A percentile compares a stretch with the other conserved stretches of the same genome.
phyloP scores from a whole-genome alignment of 2,329 filamentous ascomycete species.

The Cordyceps cicadae region DNA sequence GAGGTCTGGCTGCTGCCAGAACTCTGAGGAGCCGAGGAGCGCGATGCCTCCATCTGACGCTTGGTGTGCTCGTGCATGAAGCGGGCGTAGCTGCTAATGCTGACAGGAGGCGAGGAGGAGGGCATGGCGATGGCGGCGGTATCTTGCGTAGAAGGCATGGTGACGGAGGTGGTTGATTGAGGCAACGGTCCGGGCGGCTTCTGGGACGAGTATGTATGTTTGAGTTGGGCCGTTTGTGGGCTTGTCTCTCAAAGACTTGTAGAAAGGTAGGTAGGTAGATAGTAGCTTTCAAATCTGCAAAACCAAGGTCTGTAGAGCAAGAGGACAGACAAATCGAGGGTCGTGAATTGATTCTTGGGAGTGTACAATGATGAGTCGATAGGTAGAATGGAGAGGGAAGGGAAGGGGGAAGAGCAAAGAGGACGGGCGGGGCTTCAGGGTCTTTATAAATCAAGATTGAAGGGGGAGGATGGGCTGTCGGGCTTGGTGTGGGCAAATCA shows the following conservation, averaged over 20 bases:
- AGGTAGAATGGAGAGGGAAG: background rate
- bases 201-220: background rate
- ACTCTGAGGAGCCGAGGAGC: constrained; percentile 20
- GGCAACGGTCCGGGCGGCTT: background rate
- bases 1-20: constrained; percentile 14
- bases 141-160: constrained; percentile 34
- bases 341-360: background rate
- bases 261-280: too few relatives aligned
- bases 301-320: too few relatives aligned
- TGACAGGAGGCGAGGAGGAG: constrained; percentile 33
- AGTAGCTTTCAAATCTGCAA: too few relatives aligned
- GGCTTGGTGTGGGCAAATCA: background rate
- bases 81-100: constrained; percentile 48
- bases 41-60: constrained; percentile 52
- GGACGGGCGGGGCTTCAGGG: constrained; percentile 9
- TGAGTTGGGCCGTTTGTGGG: background rate
- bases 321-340: background rate
- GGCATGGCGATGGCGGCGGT: constrained; percentile 23
- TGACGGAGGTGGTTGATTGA: constrained; percentile 13
- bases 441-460: constrained; percentile 12
- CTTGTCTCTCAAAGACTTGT: too few relatives aligned
- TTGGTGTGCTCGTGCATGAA: constrained; percentile 59
- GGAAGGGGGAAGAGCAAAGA: background rate
- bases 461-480: background rate
- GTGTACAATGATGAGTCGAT: background rate